These are phyloP conservation scores for Huntiella moniliformis DNA, from an alignment of 2,329 filamentous ascomycete species.

Conservation along the genomic window DNA sequence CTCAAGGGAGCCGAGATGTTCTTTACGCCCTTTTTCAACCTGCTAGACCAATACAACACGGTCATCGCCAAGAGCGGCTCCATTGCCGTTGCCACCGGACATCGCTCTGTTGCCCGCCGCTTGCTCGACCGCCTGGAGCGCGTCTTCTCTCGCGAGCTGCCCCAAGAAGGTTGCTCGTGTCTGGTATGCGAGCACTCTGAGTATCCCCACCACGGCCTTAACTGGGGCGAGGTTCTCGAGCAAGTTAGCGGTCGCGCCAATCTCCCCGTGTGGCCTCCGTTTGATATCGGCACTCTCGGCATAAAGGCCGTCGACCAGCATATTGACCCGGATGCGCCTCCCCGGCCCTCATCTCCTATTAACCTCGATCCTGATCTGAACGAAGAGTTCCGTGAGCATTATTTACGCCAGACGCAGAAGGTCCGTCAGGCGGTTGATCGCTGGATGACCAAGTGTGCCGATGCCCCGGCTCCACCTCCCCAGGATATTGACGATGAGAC, in stretches of 20 bases:
- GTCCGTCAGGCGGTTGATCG: conserved; percentile 78
- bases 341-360: conserved; percentile 39
- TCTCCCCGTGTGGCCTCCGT: conserved; percentile 75
- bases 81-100: conserved; percentile 84
- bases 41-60: conserved; percentile 69
- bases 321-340: conserved; percentile 38
- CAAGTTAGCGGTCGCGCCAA: conserved; percentile 77
- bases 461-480: conserved; percentile 54
- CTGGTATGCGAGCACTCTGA: conserved; percentile 54
- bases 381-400: conserved; percentile 83
- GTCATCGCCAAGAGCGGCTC: conserved; percentile 75
- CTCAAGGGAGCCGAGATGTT: conserved; percentile 50
- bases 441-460: conserved; percentile 69
- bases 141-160: conserved; percentile 84
- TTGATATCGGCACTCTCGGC: conserved; percentile 48
- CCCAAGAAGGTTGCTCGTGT: conserved; percentile 67
- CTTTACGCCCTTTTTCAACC: conserved; percentile 64
- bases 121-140: conserved; percentile 80
- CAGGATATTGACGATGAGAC: conserved; percentile 91
- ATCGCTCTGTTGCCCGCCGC: conserved; percentile 79
- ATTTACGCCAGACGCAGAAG: conserved; percentile 79
- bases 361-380: conserved; percentile 87
- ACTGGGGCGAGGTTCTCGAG: conserved; percentile 91
- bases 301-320: conserved; percentile 40
- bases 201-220: conserved; percentile 52